Percentiles rank a stretch among this genome's conserved stretches.
These are phyloP conservation scores for Acarospora socialis DNA, from an alignment of 2,329 filamentous ascomycete genomes.

Conservation along the genomic window DNA sequence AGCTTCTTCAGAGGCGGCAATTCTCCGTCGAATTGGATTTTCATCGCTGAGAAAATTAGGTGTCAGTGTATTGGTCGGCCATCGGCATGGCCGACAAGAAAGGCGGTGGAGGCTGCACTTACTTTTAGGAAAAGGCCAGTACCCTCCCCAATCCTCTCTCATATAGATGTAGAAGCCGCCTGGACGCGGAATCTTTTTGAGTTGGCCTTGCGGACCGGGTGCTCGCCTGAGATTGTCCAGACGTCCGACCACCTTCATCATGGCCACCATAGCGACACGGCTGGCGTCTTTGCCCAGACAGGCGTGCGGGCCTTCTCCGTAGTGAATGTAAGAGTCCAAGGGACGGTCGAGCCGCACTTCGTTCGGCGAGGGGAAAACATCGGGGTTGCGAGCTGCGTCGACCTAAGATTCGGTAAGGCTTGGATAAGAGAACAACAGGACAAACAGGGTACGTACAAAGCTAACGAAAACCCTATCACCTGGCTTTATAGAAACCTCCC, in stretches of 20 bases:
- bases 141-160: slow-evolving; percentile 49
- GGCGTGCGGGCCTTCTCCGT: slow-evolving; percentile 47
- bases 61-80: too few species aligned
- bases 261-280: slow-evolving; percentile 48
- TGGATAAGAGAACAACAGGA: neutral
- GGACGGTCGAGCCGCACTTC: slow-evolving; percentile 50
- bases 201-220: slow-evolving; percentile 47
- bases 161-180: slow-evolving; percentile 48
- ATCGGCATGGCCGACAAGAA: neutral
- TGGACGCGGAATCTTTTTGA: slow-evolving; percentile 48
- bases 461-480: slow-evolving; percentile 51
- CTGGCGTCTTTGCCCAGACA: slow-evolving; percentile 48
- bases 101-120: slow-evolving; percentile 18
- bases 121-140: slow-evolving; percentile 37
- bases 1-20: slow-evolving; percentile 11
- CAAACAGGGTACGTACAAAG: slow-evolving; percentile 32
- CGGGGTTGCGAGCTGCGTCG: slow-evolving; percentile 40
- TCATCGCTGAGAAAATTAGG: too few species aligned
- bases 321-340: slow-evolving; percentile 49
- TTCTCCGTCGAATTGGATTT: slow-evolving; percentile 13
- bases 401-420: slow-evolving; percentile 19
- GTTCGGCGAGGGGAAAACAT: slow-evolving; percentile 46
- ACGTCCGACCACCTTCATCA: slow-evolving; percentile 52
- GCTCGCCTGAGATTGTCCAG: slow-evolving; percentile 47
- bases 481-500: slow-evolving; percentile 35